Base-by-base conservation (phyloP, 176 grass and related monocot species). In the Zoysia japonica region DNA sequence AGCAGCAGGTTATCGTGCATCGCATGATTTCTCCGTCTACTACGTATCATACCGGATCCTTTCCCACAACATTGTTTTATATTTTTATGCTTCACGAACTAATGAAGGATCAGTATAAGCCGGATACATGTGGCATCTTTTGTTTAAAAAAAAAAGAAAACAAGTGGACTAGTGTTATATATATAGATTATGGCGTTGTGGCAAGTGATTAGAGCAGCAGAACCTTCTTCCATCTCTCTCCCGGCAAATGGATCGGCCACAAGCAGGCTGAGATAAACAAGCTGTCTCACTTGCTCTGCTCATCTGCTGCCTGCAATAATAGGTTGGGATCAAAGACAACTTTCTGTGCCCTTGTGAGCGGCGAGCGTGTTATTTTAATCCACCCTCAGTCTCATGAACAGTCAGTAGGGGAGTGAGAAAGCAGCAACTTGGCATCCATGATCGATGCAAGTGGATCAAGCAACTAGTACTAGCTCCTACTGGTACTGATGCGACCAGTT, bases 321-420 rank as follows among this genome's bases (percentile, higher is more conserved):
- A 67, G 44, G 69, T 48, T 74, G 62, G 69, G 51, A 75, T 88
- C 70, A 65, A 43, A 47, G 57, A 66, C 81, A 85, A 36, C 35
- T 47, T 62, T 56, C 44, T 60, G 82, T 80, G 60, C 78, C 56
- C 82, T 85, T 61, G 67, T 77, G 77, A 52, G 36, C 63, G 6
- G 49, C 46, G 57, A 81, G 37, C 72, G 9, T 80, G 66, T 55
- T 85, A 71, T 38, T 85, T 16, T 45, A 67, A 77, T 85, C 70
- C 5, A 45, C 6, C 6, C 1, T 40, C 68, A 52, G 7, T 5
- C 53, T 6, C 69, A 69, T 68, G 37, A 61, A 54, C 70, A 50
- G 61, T 4, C 39, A 46, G 60, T 36, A 82, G 61, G 75, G 80
- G n/a, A 74, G 80, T 84, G 86, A 74, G 69, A 74, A 84, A 74